Base-by-base conservation (phyloP, 2,329 filamentous ascomycete species). In the Blastomyces gilchristii region DNA sequence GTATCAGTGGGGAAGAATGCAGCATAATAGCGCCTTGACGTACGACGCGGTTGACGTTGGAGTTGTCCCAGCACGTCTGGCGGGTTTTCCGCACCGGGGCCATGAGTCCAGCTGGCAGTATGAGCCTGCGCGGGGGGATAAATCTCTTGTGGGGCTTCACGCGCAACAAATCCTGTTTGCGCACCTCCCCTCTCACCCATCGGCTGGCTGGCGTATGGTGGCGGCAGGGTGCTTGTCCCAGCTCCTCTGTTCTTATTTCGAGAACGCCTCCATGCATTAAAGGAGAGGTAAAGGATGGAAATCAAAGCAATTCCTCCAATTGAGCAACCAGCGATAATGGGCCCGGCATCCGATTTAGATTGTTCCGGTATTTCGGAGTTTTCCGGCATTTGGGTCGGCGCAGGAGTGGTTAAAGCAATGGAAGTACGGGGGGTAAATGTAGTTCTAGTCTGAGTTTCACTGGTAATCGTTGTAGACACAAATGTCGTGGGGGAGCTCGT, bases 271-370 rank as follows among this genome's bases (percentile, higher is more conserved):
- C 65, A 67, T n/a, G 63, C 58, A 41, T 63, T 63, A 58, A 67
- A 49, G 45, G 57, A 57, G 11, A 67, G 57, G 53, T 66, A 67
- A 43, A 62, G 49, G 4, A 65, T 53, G 50, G 63, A 60, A 45
- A 67, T 49, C 7, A 66, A 54, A 39, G 64, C 65, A 49, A 65
- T 64, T 7, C 63, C 65, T 25, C 66, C 66, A 53, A 67, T 65
- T 3, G 66, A 63, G 11, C 64, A 65, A 37, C 66, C 65, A 3
- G 63, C 66, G n/a, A 63, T 63, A 59, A 67, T 58, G 14, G 60
- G 63, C 18, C 61, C 63, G 9, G 59, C 62, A 25, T 60, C 64
- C 25, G 61, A 25, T 11, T 59, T 62, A 31, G 49, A 25, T 28
- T 60, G 25, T 7, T 59, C 60, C 22, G 49, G 18, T 2, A 47